Percentiles rank a stretch among this genome's conserved stretches.
Conservation (phyloP, 2,329 filamentous ascomycete species). For the Fusarium poae region DNA sequence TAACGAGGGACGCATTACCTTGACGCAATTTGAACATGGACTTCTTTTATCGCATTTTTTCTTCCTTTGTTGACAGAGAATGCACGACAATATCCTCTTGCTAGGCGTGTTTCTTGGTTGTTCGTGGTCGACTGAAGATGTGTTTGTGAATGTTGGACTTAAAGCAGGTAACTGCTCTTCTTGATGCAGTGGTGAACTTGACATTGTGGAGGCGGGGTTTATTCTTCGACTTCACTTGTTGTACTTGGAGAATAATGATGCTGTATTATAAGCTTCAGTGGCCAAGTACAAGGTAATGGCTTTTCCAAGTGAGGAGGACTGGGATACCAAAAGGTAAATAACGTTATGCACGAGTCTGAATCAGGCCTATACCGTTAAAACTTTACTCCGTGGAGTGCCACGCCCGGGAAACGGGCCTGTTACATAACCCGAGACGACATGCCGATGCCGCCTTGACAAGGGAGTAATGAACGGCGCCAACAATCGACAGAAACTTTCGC, state of each 20-base stretch:
- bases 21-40: conserved; percentile 51
- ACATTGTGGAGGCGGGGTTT: conserved; percentile 24
- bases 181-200: conserved; percentile 16
- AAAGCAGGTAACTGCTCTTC: conserved; percentile 14
- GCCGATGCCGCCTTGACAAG: not conserved
- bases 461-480: not conserved
- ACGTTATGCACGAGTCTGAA: conserved; percentile 18
- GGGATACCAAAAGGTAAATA: not conserved
- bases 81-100: conserved; percentile 46
- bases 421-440: conserved; percentile 30
- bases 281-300: not conserved
- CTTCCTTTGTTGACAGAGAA: conserved; percentile 52
- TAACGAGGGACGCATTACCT: conserved; percentile 23
- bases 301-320: not conserved
- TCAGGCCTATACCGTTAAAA: conserved; percentile 6
- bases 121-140: conserved; percentile 20
- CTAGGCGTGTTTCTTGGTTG: conserved; percentile 26
- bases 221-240: not conserved
- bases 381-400: conserved; percentile 13
- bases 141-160: conserved; percentile 22
- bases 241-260: conserved; percentile 1
- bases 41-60: conserved; percentile 53
- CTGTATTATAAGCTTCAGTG: not conserved
- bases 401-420: conserved; percentile 43
- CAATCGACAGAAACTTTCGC: not conserved